Base-by-base conservation (phyloP, 2,329 filamentous ascomycete genomes). In the Pestalotiopsis sp. region DNA sequence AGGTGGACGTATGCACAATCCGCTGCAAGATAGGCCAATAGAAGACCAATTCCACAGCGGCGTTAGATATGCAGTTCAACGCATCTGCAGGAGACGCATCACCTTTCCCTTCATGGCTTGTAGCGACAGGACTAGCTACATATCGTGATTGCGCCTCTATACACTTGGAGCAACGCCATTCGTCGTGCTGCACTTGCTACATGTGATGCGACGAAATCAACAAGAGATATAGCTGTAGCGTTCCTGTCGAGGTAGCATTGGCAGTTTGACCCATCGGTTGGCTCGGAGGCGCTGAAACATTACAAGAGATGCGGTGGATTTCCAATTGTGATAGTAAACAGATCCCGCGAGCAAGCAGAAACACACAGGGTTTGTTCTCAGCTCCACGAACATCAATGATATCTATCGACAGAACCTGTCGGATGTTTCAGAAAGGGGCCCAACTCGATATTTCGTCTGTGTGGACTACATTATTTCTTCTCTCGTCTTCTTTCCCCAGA, bases 101-200 rank as follows among this genome's bases (percentile, higher is more conserved):
- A 25, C 31, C 20, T 59, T 60, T 60, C 56, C 64, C 36, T n/a
- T 23, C 5, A 66, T 66, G 20, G 56, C 56, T n/a, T 39, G 27
- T 66, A 66, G 56, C 31, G 13, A 66, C 64, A 66, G 58, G 36
- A 23, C 56, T 66, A 66, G 64, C 52, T 60, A 66, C 64, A 68
- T 68, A 45, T 58, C 52, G 36, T 36, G 61, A 68, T 66, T 66
- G 58, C 64, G 59, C 14, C 36, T 25, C 25, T 38, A 23, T 36
- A 66, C 45, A 61, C 63, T 68, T 62, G 56, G 62, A 66, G 56
- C 12, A 36, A 68, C 25, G 57, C 31, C 49, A 68, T 68, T 68
- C 67, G 67, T 45, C 52, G 52, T 45, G 52, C 38, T 52, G 36
- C 25, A 36, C 64, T 23, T 25, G 7, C 45, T 58, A 58, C 45